Conservation (phyloP, 2,329 filamentous ascomycete genomes). For the Coniella vitis region DNA sequence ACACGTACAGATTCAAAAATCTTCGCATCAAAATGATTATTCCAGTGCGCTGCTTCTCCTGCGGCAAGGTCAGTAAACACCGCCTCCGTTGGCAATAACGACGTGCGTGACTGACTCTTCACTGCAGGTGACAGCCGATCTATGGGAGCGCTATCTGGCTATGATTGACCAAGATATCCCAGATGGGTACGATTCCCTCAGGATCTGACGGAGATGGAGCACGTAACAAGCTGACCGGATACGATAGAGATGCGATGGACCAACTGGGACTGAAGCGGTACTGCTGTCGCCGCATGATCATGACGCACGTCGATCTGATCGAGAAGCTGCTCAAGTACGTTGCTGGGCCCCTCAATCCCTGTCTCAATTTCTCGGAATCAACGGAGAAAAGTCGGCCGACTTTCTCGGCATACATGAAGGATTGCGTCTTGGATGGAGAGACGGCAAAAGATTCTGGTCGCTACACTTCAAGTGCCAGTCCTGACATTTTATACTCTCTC, state of each 20-base stretch:
- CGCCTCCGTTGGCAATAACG: background rate
- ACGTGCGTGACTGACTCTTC: constrained; percentile 24
- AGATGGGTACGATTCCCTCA: constrained; percentile 56
- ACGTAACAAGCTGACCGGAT: constrained; percentile 17
- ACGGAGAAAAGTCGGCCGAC: too few relatives aligned
- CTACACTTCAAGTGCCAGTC: too few relatives aligned
- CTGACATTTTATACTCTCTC: too few relatives aligned
- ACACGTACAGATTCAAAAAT: too few relatives aligned
- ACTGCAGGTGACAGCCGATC: constrained; percentile 81
- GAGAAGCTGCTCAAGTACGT: constrained; percentile 92
- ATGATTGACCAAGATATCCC: constrained; percentile 71
- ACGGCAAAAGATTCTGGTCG: background rate
- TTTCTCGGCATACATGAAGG: too few relatives aligned
- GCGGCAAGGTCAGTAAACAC: constrained; percentile 73
- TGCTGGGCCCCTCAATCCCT: background rate
- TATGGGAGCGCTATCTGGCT: constrained; percentile 93
- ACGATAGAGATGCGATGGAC: constrained; percentile 83
- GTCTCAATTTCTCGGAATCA: too few relatives aligned
- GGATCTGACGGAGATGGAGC: background rate
- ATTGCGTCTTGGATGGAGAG: background rate
- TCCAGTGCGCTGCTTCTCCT: constrained; percentile 96
- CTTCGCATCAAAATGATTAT: constrained; percentile 80
- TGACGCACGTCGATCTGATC: constrained; percentile 98
- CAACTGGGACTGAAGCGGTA: constrained; percentile 89
- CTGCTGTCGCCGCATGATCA: constrained; percentile 98